phyloP scores from a whole-genome alignment of 106 monocot genomes.

The Ottelia alismoides region DNA sequence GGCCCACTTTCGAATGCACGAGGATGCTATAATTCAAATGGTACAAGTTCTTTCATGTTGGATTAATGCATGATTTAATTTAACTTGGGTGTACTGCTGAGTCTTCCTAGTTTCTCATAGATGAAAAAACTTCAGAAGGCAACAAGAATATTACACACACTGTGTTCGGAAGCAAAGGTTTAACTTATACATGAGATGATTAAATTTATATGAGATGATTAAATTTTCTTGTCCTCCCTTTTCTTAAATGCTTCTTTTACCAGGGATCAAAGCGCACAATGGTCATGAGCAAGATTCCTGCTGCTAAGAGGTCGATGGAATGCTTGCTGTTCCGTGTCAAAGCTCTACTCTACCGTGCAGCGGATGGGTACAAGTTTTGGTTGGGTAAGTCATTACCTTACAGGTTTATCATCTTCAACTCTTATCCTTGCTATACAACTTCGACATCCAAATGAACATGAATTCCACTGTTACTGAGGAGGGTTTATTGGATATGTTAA shows the following conservation, averaged over 20 bases:
- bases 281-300: slow-evolving; percentile 81
- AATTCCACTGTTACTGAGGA: too few relatives aligned
- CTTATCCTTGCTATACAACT: too few relatives aligned
- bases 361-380: slow-evolving; percentile 61
- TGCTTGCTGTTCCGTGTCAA: slow-evolving; percentile 81
- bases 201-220: too few relatives aligned
- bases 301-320: slow-evolving; percentile 87
- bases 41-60: slow-evolving; percentile 18
- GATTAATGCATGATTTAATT: too few relatives aligned
- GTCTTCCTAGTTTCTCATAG: slow-evolving; percentile 13
- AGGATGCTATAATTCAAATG: slow-evolving; percentile 55
- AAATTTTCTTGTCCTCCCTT: too few relatives aligned
- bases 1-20: slow-evolving; percentile 47
- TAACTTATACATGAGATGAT: too few relatives aligned
- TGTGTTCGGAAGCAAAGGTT: slow-evolving; percentile 96
- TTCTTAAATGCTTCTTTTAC: too few relatives aligned
- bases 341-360: slow-evolving; percentile 65
- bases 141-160: slow-evolving; percentile 72
- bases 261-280: slow-evolving; percentile 77
- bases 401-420: too few relatives aligned
- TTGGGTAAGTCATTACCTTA: slow-evolving; percentile 73
- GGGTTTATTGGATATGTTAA: too few relatives aligned
- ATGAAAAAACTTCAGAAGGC: slow-evolving; percentile 93
- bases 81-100: neutral
- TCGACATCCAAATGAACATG: too few relatives aligned